Base-by-base conservation (phyloP, 805 yeast species). In the Wickerhamomyces subpelliculosus region DNA sequence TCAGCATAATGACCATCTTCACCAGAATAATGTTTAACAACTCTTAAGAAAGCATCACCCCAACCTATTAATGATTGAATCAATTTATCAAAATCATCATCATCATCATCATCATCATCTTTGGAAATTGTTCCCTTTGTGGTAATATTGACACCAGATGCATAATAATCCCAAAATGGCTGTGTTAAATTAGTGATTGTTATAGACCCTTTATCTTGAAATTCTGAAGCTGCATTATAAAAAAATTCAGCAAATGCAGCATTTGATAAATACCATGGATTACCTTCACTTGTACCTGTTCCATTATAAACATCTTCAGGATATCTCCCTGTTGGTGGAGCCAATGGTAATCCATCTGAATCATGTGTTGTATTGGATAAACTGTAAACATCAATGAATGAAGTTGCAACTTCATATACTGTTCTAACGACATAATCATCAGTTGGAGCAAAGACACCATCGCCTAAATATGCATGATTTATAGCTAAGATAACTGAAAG, bases 241-340 rank as follows among this genome's bases (percentile, higher is more conserved):
- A 61, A 28, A 16, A 42, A 43, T 29, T 64, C 57, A 1, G 67
- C 60, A 9, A 61, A 55, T 13, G 61, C 43, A 4, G 64, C 51
- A 2, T 68, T 64, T 27, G 62, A 55, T 35, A 83, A 70, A 51
- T 83, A 84, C 93, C 93, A 83, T 7, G 93, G 90, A 49, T 83
- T 84, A n/a, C 89, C 90, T 47, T 73, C 76, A 21, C 78, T 65
- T 0, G 68, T 62, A 2, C 75, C 77, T 42, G 66, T 64, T 0
- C 87, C 87, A 52, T 83, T 78, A 54, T 83, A 83, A 14, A 77
- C 55, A 56, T 83, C 93, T 49, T 84, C 90, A 0, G 89, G 88
- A 50, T 83, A 83, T 47, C 93, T 66, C 4, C 93, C 93, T 32
- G 82, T 60, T 0, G 77, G 85, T 38, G 74, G 32, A 4, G 32